Evolutionary conservation across 208 protist species (phyloP).

Genomic region (Wallacemonas sp.): DNA sequence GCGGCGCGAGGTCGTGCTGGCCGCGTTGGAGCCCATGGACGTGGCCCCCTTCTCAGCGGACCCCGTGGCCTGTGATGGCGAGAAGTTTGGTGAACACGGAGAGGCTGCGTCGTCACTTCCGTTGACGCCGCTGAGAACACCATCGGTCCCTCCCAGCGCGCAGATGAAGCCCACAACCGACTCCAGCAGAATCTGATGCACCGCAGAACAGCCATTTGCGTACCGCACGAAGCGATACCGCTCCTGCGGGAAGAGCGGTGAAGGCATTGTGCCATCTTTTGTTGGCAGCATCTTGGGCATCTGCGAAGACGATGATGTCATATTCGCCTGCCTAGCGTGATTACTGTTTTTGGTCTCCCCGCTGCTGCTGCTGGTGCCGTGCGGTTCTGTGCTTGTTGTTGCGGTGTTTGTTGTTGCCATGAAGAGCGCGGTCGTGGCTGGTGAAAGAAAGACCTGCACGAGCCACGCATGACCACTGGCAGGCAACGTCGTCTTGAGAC

Average conservation of each 20-base stretch:
- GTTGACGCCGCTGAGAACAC: constrained; percentile 3
- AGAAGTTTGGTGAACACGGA: neutral
- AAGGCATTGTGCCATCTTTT: neutral
- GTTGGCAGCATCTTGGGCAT: too few relatives aligned
- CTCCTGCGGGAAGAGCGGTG: constrained; percentile 35
- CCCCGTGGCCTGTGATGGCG: neutral
- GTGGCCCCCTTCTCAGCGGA: too few relatives aligned
- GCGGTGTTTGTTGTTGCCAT: neutral
- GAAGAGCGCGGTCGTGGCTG: constrained; percentile 68
- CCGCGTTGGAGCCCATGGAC: too few relatives aligned
- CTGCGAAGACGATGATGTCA: too few relatives aligned
- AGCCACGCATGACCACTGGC: constrained; percentile 50
- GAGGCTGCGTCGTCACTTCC: constrained; percentile 19
- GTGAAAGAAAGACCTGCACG: constrained; percentile 66
- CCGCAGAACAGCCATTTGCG: constrained; percentile 68
- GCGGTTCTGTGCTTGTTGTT: neutral
- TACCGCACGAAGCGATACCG: constrained; percentile 76
- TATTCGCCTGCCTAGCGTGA: too few relatives aligned
- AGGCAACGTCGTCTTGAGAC: constrained; percentile 38
- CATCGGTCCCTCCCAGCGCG: constrained; percentile 37
- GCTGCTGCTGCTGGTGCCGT: neutral
- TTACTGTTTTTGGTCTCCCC: too few relatives aligned
- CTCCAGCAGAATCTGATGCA: constrained; percentile 47
- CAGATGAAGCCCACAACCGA: constrained; percentile 69
- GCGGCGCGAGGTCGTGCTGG: too few relatives aligned